A percentile compares a stretch with the other conserved stretches of the same genome.
Conservation (phyloP, 179 eudicot genomes). For the Beta macrorhiza region DNA sequence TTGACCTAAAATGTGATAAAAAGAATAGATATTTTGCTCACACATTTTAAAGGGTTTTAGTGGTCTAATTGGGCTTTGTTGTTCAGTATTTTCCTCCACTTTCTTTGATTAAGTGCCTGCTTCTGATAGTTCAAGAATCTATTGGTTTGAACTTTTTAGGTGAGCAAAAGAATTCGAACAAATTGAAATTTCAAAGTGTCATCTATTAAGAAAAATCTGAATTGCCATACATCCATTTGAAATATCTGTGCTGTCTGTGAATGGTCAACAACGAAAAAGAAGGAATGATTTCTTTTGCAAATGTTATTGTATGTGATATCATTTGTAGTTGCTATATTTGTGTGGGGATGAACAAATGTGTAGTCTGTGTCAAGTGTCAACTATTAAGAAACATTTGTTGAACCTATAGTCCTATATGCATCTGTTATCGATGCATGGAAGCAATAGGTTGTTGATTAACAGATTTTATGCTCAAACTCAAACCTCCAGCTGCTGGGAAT, state of each 20-base stretch:
- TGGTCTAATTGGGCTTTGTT: background rate
- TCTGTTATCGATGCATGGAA: background rate
- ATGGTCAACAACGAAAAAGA: no score
- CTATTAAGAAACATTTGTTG: background rate
- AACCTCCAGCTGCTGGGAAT: constrained; percentile 1
- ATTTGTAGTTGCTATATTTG: background rate
- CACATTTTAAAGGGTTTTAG: background rate
- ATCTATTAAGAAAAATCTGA: no score
- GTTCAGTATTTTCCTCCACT: background rate
- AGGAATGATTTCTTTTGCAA: background rate
- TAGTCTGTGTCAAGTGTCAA: background rate
- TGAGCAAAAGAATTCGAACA: background rate
- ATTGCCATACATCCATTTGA: no score
- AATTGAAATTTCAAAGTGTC: background rate
- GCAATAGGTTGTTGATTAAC: background rate
- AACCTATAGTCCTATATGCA: background rate
- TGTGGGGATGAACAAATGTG: background rate
- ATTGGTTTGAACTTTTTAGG: background rate
- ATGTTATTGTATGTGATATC: background rate
- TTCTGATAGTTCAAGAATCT: background rate
- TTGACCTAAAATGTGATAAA: background rate
- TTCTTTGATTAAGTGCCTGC: background rate
- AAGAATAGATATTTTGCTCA: background rate
- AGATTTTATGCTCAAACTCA: background rate
- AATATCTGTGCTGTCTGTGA: no score